Base-by-base conservation (phyloP, 2,329 filamentous ascomycete species). In the Claviceps paspali region DNA sequence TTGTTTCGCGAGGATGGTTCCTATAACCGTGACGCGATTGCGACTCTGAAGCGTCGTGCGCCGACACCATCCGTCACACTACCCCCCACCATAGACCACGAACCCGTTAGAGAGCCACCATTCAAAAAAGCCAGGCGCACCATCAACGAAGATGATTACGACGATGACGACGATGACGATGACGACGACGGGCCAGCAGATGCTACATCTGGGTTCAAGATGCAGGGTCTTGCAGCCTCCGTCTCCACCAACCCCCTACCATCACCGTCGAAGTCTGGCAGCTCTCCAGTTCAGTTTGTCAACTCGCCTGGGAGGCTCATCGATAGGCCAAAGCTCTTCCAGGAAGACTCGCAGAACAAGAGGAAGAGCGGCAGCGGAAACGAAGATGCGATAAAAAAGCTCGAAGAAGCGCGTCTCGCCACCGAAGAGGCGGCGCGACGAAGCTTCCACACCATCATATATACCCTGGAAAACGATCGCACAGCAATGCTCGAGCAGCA, bases 401-500 rank as follows among this genome's bases (percentile, higher is more conserved):
- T 96, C 45, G 87, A 96, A 57, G 83, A 93, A 53, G 84, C 85
- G 47, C 91, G 91, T 55, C 87, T 80, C 55, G 84, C 82, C 22
- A 87, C 83, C 33, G 88, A 94, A 52, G 85, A 93, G 52, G 80
- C 82, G 35, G 91, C 85, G 30, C 86, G 86, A 61, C 75, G 77
- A 50, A 91, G 82, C 60, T 96, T 95, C 58, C 81, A 94, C 53
- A 92, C 85, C 8, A 71, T 94, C 46, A 93, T 96, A 59, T 88
- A 94, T 57, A 95, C 91, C 1, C 68, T 96, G 23, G 91, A 98
- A 59, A 91, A 88, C 55, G 91, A 98, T 54, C 76, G 84, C 38
- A 85, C 88, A 49, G 91, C 91, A 34, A 96, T 98, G 91, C 62
- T 96, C 40, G 91, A 98, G 57, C 91, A 98, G 59, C 86, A 96